Base-by-base conservation (phyloP, 2,329 filamentous ascomycete genomes). In the Aspergillus tubingensis region DNA sequence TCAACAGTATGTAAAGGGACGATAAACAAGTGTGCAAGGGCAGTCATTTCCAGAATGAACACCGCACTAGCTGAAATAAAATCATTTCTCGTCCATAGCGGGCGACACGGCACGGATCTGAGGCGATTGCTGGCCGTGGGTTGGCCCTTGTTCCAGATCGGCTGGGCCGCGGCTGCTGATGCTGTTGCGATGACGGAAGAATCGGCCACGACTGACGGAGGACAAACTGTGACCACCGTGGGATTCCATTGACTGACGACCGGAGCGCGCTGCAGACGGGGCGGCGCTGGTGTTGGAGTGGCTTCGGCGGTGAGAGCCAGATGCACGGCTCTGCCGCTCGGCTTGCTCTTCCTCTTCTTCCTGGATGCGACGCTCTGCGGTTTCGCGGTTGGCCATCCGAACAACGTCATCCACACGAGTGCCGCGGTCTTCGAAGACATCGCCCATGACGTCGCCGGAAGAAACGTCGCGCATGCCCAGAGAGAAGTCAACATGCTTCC, bases 401-500 rank as follows among this genome's bases (percentile, higher is more conserved):
- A 79, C 69, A 58, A 79, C 59, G 48, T 76, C 69, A 59, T 80
- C 73, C 13, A 84, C 66, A 27, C 79, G 76, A 71, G 65, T 63
- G 61, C 75, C 61, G 60, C 79, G 80, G 67, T 87, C 85, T 59
- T 87, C 85, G 69, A 86, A 88, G 0, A 90, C 84, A 67, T 91
- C 88, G 49, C 85, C 86, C 61, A 85, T 82, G 48, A 86, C 77
- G 64, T 89, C 86, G 32, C 80, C 80, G 1, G 83, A 80, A 3
- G 82, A 81, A 43, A 88, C 79, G 48, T 84, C 82, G 36, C 79
- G 81, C 83, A 89, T 88, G 30, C 88, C 88, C 2, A 90, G 79
- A 1, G 87, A 90, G 74, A 91, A 91, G 70, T 91, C 88, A 30
- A 90, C 87, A 27, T 87, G 85, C 57, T 85, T 86, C 79, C 86